Evolutionary conservation across 208 protist species (phyloP).

Genomic region (Acanthamoeba quina): DNA sequence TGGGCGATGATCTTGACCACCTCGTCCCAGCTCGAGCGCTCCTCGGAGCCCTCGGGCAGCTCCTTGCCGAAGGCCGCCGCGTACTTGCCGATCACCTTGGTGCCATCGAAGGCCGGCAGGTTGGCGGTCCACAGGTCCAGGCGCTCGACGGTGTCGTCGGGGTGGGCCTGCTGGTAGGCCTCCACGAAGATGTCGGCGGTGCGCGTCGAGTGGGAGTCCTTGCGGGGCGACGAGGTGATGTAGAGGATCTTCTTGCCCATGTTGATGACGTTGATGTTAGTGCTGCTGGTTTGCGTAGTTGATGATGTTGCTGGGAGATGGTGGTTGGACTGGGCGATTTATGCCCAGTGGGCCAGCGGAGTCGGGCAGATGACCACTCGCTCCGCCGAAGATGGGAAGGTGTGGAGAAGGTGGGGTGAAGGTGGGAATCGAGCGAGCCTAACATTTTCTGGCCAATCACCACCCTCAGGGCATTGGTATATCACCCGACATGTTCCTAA

Average conservation of each 20-base stretch:
- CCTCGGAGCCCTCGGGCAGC: background rate
- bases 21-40: background rate
- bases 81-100: background rate
- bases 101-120: background rate
- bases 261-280: background rate
- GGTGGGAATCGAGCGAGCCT: background rate
- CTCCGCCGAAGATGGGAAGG: background rate
- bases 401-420: background rate
- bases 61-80: background rate
- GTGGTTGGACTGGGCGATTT: no score
- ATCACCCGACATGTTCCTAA: background rate
- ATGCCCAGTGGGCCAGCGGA: no score
- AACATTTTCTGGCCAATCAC: no score
- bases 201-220: background rate
- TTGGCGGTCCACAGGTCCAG: background rate
- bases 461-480: no score
- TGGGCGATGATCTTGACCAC: slow-evolving; percentile 1
- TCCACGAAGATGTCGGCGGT: background rate
- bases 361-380: background rate
- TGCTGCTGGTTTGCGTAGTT: background rate
- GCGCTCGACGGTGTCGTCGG: background rate
- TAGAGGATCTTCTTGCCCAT: slow-evolving; percentile 4
- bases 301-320: background rate
- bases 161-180: background rate
- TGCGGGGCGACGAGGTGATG: background rate